A percentile compares a stretch with the other conserved stretches of the same genome.
These are phyloP conservation scores for Penicillium freii DNA, from an alignment of 2,329 filamentous ascomycete genomes.

Conservation along the genomic window DNA sequence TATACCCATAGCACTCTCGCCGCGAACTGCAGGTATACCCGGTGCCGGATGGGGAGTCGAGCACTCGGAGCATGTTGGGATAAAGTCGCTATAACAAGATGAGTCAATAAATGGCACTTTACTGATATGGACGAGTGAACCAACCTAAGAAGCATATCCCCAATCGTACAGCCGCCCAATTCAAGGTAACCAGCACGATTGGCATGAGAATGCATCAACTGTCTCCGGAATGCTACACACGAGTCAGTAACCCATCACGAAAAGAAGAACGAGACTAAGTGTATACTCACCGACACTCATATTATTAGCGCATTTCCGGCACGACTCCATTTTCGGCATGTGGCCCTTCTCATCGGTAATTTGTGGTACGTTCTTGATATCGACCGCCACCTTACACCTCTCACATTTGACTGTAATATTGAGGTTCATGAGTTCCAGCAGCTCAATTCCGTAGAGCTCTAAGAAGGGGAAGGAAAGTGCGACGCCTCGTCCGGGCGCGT, in stretches of 20 bases:
- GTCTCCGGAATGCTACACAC: constrained; percentile 57
- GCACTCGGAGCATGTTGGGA: constrained; percentile 74
- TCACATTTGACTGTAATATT: constrained; percentile 73
- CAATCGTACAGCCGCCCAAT: constrained; percentile 68
- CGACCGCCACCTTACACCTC: constrained; percentile 71
- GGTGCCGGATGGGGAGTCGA: constrained; percentile 63
- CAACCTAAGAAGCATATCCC: constrained; percentile 71
- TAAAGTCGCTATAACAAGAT: constrained; percentile 61
- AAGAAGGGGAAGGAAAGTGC: constrained; percentile 74
- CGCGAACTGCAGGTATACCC: constrained; percentile 70
- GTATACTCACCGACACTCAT: constrained; percentile 45
- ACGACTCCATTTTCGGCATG: constrained; percentile 48
- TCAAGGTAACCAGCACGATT: constrained; percentile 77
- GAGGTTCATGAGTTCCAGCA: constrained; percentile 67
- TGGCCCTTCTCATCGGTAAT: constrained; percentile 45
- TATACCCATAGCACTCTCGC: constrained; percentile 69
- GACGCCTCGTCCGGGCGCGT: constrained; percentile 64
- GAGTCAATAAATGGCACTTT: not conserved
- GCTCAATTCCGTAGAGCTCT: constrained; percentile 73
- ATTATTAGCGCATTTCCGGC: constrained; percentile 55
- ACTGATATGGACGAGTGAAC: constrained; percentile 5
- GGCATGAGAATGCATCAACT: constrained; percentile 71
- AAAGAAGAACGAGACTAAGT: not conserved
- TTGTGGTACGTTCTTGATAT: constrained; percentile 65
- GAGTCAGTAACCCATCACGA: not conserved